Evolutionary conservation across 371 early-diverging fungal genomes (phyloP).

Genomic region (Mucor plumbeus): DNA sequence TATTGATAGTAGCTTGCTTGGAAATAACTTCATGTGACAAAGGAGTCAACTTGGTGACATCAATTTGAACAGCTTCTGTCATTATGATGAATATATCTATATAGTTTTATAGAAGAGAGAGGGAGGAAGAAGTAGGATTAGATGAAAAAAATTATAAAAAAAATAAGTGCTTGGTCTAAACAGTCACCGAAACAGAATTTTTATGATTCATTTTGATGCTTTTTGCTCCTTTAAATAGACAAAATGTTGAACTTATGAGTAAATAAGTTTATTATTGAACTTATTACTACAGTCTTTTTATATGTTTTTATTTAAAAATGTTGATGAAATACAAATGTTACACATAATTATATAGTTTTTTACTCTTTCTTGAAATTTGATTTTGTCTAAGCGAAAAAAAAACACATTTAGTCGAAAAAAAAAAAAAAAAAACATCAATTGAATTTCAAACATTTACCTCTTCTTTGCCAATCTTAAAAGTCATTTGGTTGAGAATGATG

Average conservation of each 20-base stretch:
- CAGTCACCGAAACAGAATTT: constrained; percentile 11
- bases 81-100: constrained; percentile 13
- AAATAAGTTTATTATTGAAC: not conserved
- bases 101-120: not conserved
- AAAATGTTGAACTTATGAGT: too few relatives aligned
- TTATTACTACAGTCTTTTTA: not conserved
- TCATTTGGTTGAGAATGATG: constrained; percentile 45
- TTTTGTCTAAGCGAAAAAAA: constrained; percentile 5
- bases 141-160: not conserved
- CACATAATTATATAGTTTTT: not conserved
- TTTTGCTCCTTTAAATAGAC: too few relatives aligned
- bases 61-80: constrained; percentile 38
- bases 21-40: constrained; percentile 94
- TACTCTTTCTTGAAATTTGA: constrained; percentile 14
- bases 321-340: constrained; percentile 7
- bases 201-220: not conserved
- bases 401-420: not conserved
- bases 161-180: not conserved
- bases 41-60: constrained; percentile 68
- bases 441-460: constrained; percentile 9
- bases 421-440: too few relatives aligned
- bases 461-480: constrained; percentile 47
- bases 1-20: constrained; percentile 98
- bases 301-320: not conserved
- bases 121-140: not conserved